Evolutionary conservation across 2,329 filamentous ascomycete species (phyloP).

Genomic region (Diaporthe nobilis): DNA sequence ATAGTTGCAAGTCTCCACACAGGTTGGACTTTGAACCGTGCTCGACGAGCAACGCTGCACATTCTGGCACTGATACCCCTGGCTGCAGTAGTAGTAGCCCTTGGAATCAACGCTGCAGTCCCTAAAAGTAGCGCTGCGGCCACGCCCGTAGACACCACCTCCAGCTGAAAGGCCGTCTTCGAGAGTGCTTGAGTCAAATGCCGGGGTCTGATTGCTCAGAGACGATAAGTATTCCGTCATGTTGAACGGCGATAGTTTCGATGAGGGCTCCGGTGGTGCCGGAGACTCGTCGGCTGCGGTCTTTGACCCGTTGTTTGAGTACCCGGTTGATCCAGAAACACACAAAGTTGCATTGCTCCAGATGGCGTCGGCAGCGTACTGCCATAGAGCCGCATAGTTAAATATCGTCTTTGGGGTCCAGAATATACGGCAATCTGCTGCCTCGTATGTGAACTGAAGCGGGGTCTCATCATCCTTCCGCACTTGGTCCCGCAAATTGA

Average conservation of each 20-base stretch:
- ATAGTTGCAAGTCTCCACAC: constrained; percentile 5
- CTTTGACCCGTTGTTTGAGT: neutral
- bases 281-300: neutral
- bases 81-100: neutral
- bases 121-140: neutral
- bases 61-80: neutral
- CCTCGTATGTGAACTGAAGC: constrained; percentile 72
- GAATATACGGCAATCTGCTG: constrained; percentile 73
- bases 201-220: neutral
- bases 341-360: constrained; percentile 21
- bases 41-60: constrained; percentile 1
- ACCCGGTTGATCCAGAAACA: neutral
- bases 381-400: constrained; percentile 67
- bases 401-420: constrained; percentile 68
- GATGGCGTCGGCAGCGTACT: constrained; percentile 37
- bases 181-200: neutral
- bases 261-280: neutral
- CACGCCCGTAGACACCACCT: neutral
- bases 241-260: neutral
- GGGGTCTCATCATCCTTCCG: constrained; percentile 51
- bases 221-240: neutral
- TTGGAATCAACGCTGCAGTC: neutral
- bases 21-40: neutral
- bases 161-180: constrained; percentile 1
- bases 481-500: constrained; percentile 49